Conservation (phyloP, 2,329 filamentous ascomycete species). For the Diaporthe amygdali region DNA sequence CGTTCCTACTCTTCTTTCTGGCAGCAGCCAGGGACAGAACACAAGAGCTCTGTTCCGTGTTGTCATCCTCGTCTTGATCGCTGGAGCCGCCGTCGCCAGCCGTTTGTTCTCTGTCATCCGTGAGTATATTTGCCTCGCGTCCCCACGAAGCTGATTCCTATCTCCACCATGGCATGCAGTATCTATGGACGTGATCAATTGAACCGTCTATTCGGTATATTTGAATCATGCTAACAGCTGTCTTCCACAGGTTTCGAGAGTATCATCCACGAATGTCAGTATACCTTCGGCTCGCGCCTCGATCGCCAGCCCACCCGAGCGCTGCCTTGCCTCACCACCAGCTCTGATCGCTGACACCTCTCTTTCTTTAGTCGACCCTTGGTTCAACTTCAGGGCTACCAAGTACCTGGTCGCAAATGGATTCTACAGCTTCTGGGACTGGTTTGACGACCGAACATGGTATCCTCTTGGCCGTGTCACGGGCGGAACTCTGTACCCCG, state of each 20-base stretch:
- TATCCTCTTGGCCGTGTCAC: constrained; percentile 98
- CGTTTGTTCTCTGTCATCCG: constrained; percentile 98
- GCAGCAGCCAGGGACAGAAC: constrained; percentile 80
- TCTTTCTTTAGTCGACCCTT: constrained; percentile 80
- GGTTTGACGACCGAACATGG: constrained; percentile 99
- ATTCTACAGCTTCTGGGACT: constrained; percentile 99
- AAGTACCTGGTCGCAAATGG: constrained; percentile 97
- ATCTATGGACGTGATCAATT: neutral
- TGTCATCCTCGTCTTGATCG: constrained; percentile 89
- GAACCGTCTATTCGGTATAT: neutral
- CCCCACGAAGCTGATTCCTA: constrained; percentile 21
- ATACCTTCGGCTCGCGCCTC: constrained; percentile 25
- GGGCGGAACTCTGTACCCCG: constrained; percentile 97
- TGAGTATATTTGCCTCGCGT: constrained; percentile 53
- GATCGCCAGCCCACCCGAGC: constrained; percentile 18
- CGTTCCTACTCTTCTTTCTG: constrained; percentile 65
- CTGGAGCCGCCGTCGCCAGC: constrained; percentile 87
- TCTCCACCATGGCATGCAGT: constrained; percentile 19
- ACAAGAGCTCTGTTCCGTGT: constrained; percentile 85
- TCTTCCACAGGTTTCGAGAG: constrained; percentile 81
- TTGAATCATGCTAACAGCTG: constrained; percentile 36
- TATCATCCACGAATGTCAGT: constrained; percentile 99
- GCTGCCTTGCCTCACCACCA: constrained; percentile 28
- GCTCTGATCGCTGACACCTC: constrained; percentile 34
- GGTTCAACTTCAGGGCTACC: constrained; percentile 99